Evolutionary conservation across 495 filamentous ascomycete species (phyloP).

Genomic region (Umbilicaria muhlenbergii): DNA sequence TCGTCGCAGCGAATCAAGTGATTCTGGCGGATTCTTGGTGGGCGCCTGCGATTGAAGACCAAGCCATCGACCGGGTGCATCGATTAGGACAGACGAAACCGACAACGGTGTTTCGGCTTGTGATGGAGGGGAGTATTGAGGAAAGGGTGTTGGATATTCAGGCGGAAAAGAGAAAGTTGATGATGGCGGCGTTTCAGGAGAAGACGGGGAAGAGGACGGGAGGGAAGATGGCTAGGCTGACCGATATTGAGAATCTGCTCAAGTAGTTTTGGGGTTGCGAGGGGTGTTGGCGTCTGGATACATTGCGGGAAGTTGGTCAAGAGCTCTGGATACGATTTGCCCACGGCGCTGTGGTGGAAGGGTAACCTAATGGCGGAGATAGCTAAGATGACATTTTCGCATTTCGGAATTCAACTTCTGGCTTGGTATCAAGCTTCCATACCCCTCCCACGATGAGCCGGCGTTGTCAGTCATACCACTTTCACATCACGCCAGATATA

Average conservation of each 20-base stretch:
- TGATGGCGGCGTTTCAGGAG: conserved; percentile 62
- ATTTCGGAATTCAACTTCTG: no score
- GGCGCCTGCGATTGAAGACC: conserved; percentile 88
- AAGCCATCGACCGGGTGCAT: conserved; percentile 84
- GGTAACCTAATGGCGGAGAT: conserved; percentile 3
- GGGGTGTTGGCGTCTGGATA: not conserved
- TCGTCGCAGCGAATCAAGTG: conserved; percentile 77
- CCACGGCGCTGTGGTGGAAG: no score
- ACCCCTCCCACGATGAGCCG: no score
- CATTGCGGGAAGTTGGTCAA: conserved; percentile 4
- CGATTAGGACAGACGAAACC: conserved; percentile 68
- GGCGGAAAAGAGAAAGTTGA: conserved; percentile 62
- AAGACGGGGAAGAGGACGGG: conserved; percentile 18
- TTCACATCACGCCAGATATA: no score
- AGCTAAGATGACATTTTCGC: not conserved
- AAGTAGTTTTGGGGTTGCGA: conserved; percentile 2
- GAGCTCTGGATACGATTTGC: not conserved
- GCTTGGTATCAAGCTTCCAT: no score
- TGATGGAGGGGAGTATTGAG: conserved; percentile 78
- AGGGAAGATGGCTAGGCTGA: conserved; percentile 31
- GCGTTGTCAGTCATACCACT: no score
- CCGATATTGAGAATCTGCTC: conserved; percentile 42
- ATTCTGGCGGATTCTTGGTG: conserved; percentile 81
- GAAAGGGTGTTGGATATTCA: conserved; percentile 74
- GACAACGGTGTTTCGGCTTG: conserved; percentile 64